phyloP scores from a whole-genome alignment of 2,329 filamentous ascomycete genomes.

The Fusarium sp. region DNA sequence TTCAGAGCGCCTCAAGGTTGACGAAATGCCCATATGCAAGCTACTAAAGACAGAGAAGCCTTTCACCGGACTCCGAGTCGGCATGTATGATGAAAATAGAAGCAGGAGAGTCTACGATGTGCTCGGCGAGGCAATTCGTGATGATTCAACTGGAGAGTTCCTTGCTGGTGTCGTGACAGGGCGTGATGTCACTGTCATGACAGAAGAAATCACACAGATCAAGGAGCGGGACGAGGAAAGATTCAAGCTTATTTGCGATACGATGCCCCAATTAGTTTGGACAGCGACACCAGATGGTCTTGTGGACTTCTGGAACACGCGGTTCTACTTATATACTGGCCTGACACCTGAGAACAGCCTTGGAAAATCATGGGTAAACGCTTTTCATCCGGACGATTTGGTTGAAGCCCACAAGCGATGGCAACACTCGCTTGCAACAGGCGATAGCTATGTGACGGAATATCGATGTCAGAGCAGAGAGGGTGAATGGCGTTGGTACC shows the following conservation, averaged over 20 bases:
- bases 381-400: conserved; percentile 79
- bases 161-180: conserved; percentile 78
- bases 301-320: conserved; percentile 78
- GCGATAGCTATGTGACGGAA: conserved; percentile 75
- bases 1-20: conserved; percentile 63
- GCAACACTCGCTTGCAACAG: conserved; percentile 72
- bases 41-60: conserved; percentile 71
- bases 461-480: conserved; percentile 75
- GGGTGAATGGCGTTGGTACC: conserved; percentile 82
- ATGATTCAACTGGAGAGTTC: conserved; percentile 76
- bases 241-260: conserved; percentile 81
- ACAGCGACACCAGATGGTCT: conserved; percentile 74
- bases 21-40: conserved; percentile 75
- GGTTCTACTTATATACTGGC: conserved; percentile 86
- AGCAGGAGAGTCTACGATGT: conserved; percentile 71
- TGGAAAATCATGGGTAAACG: conserved; percentile 70
- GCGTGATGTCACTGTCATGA: conserved; percentile 77
- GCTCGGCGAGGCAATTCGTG: conserved; percentile 73
- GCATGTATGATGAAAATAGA: conserved; percentile 67
- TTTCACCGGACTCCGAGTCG: conserved; percentile 70
- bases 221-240: conserved; percentile 77
- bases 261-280: conserved; percentile 79
- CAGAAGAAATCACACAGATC: conserved; percentile 75
- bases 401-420: conserved; percentile 66
- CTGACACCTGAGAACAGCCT: conserved; percentile 70